Base-by-base conservation (phyloP, 1,139 yeast species). In the Yamadazyma dushanensis region DNA sequence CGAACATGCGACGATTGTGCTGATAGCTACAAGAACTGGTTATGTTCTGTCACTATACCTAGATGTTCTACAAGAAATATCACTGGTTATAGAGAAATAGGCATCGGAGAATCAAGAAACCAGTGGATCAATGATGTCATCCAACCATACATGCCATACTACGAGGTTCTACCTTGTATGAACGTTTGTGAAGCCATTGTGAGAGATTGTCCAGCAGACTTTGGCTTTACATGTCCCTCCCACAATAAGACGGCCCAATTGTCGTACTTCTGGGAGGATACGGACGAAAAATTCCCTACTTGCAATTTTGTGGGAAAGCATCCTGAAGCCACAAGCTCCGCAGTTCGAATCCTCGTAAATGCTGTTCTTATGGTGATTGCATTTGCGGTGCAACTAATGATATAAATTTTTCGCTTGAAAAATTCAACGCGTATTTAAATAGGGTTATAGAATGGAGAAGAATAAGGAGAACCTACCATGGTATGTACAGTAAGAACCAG, bases 11-110 rank as follows among this genome's bases (percentile, higher is more conserved):
- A 66, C 9, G 82, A 86, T 51, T 92, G 98, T 56, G 73, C 76
- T 1, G 50, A 58, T 3, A 71, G 92, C 2, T 92, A 92, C 57
- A 81, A 79, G 50, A 73, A 83, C 50, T 92, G 98, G 98, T 69
- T 92, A 14, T 92, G 98, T 61, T 75, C 95, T 0, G 88, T 87
- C 4, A 70, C 89, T 0, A 85, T 92, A n/a, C 97, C 98, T 0
- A 66, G 97, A 23, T 92, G 98, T 51, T 70, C 83, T 1, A 66
- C 84, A 0, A 41, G 59, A 32, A 57, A 73, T 20, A 56, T 68
- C 5, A 53, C 72, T 0, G 80, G 76, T 11, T 78, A 79, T 52
- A 57, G 59, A 20, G 47, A 54, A 20, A 69, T 95, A 24, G 59
- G 62, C 3, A 60, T 60, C 2, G 72, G 72, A n/a, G 57, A 66